Evolutionary conservation across 495 filamentous ascomycete species (phyloP).

Genomic region (Penicillium daleae): DNA sequence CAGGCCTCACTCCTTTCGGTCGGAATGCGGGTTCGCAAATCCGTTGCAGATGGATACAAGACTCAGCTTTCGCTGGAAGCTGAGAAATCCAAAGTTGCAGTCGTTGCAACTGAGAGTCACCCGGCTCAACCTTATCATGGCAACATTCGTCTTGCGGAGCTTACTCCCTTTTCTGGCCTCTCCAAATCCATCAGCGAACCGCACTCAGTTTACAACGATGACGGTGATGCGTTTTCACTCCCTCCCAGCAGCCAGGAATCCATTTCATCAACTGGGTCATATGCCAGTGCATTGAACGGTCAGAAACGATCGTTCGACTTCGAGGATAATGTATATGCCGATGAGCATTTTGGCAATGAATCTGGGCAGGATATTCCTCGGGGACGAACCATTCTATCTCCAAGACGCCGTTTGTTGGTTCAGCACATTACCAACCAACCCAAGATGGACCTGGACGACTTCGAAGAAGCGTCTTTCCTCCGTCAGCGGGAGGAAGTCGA

Average conservation of each 20-base stretch:
- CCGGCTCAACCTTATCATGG: conserved; percentile 16
- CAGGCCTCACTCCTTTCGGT: conserved; percentile 82
- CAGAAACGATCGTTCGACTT: conserved; percentile 30
- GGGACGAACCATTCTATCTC: conserved; percentile 40
- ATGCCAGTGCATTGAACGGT: conserved; percentile 11
- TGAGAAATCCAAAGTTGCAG: conserved; percentile 31
- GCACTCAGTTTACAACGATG: conserved; percentile 33
- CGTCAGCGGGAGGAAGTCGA: conserved; percentile 50
- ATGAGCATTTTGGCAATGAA: conserved; percentile 20
- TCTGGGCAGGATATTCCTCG: conserved; percentile 5
- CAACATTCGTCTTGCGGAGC: conserved; percentile 49
- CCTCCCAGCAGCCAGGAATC: conserved; percentile 53
- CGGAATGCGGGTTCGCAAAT: conserved; percentile 91
- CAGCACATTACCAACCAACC: conserved; percentile 11
- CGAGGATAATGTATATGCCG: conserved; percentile 60
- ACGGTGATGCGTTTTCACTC: conserved; percentile 47
- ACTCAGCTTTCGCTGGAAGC: conserved; percentile 49
- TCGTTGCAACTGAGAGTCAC: conserved; percentile 23
- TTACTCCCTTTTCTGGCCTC: conserved; percentile 78
- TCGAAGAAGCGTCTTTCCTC: conserved; percentile 50
- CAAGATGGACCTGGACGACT: conserved; percentile 45
- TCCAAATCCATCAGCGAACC: conserved; percentile 51
- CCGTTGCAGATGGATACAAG: conserved; percentile 90
- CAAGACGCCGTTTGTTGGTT: conserved; percentile 37
- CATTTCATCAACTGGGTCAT: conserved; percentile 23